These are phyloP conservation scores for Suillus decipiens DNA, from an alignment of 768 basidiomycete genomes.

Conservation along the genomic window DNA sequence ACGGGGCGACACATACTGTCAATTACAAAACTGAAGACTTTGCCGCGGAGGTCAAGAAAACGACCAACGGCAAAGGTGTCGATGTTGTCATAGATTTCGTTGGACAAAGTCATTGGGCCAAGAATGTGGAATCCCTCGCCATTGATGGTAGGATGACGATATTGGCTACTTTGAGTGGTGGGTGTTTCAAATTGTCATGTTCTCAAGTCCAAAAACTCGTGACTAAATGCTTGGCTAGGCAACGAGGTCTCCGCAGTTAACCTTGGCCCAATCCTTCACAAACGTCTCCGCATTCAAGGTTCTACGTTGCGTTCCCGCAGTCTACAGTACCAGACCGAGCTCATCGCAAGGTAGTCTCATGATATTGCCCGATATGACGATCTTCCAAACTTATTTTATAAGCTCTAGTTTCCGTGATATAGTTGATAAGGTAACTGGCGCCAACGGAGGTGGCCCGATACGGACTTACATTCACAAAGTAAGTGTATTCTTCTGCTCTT, in stretches of 20 bases:
- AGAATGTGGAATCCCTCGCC: constrained; percentile 71
- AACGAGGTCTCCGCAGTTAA: constrained; percentile 50
- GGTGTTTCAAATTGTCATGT: constrained; percentile 16
- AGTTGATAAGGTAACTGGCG: constrained; percentile 59
- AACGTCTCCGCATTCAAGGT: constrained; percentile 86
- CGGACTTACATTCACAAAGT: constrained; percentile 82
- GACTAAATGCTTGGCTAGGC: constrained; percentile 37
- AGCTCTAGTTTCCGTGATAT: constrained; percentile 55
- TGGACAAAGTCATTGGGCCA: constrained; percentile 70
- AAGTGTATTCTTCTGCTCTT: constrained; percentile 21
- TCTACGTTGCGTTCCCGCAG: constrained; percentile 81
- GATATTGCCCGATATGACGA: background rate
- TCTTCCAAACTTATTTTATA: background rate
- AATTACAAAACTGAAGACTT: constrained; percentile 90
- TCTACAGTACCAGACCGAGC: constrained; percentile 72
- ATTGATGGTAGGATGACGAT: constrained; percentile 76
- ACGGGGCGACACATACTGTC: constrained; percentile 71
- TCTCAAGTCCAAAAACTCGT: constrained; percentile 20
- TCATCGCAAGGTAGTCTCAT: constrained; percentile 54
- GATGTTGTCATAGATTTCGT: constrained; percentile 88
- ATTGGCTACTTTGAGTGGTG: constrained; percentile 68
- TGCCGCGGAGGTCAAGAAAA: constrained; percentile 65
- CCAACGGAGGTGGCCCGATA: constrained; percentile 57
- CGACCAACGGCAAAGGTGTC: constrained; percentile 70
- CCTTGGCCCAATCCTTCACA: constrained; percentile 71